Evolutionary conservation across 129 eudicot species (phyloP), one percentile per base, ranked within the genome.

Genomic region (Tagetes patula): DNA sequence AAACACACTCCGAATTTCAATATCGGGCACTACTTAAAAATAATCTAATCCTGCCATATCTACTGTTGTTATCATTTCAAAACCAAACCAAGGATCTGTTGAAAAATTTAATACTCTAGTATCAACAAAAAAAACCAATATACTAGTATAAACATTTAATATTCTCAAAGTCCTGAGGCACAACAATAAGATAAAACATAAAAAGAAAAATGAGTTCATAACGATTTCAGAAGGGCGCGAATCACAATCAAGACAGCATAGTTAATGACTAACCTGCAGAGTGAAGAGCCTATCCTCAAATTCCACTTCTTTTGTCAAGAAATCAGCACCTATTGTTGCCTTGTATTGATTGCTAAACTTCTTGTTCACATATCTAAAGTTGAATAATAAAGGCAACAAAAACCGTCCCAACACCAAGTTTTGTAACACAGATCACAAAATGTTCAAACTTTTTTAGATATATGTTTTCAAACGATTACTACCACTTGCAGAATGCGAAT

Each of bases 321-420:
- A 91, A 91, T 91, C 97, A 75, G 97, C 97, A 40, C 97, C 97
- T 54, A 88, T 88, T 8, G 97, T 88, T 0, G 97, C 97, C 84
- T 91, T 88, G 86, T 91, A 91, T 20, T 91, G 97, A 78, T 82
- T 85, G 79, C 95, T 91, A 68, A 91, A 91, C 88, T 91, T 91
- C 88, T 82, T 86, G 77, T 86, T 88, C 8, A 91, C 97, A 74
- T 91, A 91, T 88, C 95, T 88, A 82, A 43, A 73, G 67, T 77
- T n/a, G 45, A 71, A 0, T 33, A 46, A 80, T 11, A 85, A 85
- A 86, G 86, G 65, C 67, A 87, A 79, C 86, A 69, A 74, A 14
- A 69, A 45, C 7, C 7, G 10, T 69, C 64, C 40, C 64, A 55
- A 55, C 38, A 55, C 62, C 20, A 55, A 27, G 11, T 55, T 27